Conservation (phyloP, 192 early-diverging fungal species). For the Jimgerdemannia lactiflua region DNA sequence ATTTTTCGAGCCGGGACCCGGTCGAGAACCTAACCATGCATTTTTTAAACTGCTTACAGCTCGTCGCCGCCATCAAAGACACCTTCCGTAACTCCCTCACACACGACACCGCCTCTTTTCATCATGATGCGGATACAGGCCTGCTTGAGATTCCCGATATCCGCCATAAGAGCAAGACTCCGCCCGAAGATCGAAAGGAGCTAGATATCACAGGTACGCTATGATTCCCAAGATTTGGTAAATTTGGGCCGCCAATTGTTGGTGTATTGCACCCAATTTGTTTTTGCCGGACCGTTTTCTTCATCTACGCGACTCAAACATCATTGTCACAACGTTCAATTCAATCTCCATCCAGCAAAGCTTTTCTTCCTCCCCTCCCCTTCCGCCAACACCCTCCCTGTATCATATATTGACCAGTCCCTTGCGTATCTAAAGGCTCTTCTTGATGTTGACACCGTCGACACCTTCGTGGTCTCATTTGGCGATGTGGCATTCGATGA, state of each 20-base stretch:
- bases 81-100: constrained; percentile 38
- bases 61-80: constrained; percentile 43
- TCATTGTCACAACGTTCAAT: no score
- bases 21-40: neutral
- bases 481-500: neutral
- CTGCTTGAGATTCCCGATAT: constrained; percentile 41
- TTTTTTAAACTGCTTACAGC: constrained; percentile 24
- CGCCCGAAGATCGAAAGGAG: constrained; percentile 21
- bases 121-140: constrained; percentile 31
- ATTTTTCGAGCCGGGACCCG: no score
- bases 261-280: no score
- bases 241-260: no score
- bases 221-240: neutral
- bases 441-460: constrained; percentile 23
- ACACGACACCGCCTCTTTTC: constrained; percentile 30
- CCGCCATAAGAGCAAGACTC: constrained; percentile 34
- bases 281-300: no score
- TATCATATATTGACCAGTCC: constrained; percentile 14
- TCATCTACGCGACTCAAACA: no score
- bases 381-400: neutral
- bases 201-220: constrained; percentile 24
- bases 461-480: constrained; percentile 28
- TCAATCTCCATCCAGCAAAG: constrained; percentile 18
- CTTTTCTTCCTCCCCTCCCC: constrained; percentile 22
- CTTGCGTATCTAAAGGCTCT: constrained; percentile 19